Percentiles rank a stretch among this genome's conserved stretches.
These are phyloP conservation scores for Cercospora berteroae DNA, from an alignment of 2,329 filamentous ascomycete species.

Conservation along the genomic window DNA sequence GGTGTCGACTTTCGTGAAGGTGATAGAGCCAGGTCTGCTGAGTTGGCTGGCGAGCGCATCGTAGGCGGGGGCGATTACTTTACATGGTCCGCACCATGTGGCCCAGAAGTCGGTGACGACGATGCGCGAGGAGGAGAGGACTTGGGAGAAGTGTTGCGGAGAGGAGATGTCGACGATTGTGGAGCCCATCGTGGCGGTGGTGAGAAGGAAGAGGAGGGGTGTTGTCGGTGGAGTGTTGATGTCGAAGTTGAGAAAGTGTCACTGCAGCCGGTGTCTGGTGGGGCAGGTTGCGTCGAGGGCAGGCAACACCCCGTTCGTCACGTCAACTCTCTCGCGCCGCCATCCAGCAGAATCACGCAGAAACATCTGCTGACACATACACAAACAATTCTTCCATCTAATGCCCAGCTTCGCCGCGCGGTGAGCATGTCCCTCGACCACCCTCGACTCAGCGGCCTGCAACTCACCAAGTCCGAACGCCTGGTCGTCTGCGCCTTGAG, in stretches of 20 bases:
- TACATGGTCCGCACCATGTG: conserved; percentile 82
- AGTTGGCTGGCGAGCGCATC: conserved; percentile 71
- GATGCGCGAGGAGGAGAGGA: conserved; percentile 70
- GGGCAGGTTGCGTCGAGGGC: conserved; percentile 1
- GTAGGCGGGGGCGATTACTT: conserved; percentile 78
- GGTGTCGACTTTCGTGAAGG: conserved; percentile 84
- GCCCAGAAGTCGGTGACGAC: conserved; percentile 91
- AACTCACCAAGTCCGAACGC: conserved; percentile 37
- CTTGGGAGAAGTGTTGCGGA: conserved; percentile 59
- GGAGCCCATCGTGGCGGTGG: conserved; percentile 42
- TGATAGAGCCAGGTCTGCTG: conserved; percentile 68
- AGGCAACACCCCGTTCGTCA: not conserved
- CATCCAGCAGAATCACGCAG: conserved; percentile 1
- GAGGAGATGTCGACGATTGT: conserved; percentile 45
- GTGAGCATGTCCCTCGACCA: not conserved
- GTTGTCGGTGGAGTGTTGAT: conserved; percentile 7
- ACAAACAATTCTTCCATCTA: not conserved
- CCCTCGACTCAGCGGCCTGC: conserved; percentile 32
- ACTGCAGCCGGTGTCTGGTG: not conserved
- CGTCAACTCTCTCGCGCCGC: not conserved
- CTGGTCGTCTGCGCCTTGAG: conserved; percentile 36
- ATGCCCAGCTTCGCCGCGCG: not conserved
- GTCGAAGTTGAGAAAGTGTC: conserved; percentile 8
- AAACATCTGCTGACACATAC: conserved; percentile 5
- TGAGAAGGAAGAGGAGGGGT: conserved; percentile 7